Base-by-base conservation (phyloP, 1,284 basidiomycete genomes). In the Taiwanofungus camphoratus region DNA sequence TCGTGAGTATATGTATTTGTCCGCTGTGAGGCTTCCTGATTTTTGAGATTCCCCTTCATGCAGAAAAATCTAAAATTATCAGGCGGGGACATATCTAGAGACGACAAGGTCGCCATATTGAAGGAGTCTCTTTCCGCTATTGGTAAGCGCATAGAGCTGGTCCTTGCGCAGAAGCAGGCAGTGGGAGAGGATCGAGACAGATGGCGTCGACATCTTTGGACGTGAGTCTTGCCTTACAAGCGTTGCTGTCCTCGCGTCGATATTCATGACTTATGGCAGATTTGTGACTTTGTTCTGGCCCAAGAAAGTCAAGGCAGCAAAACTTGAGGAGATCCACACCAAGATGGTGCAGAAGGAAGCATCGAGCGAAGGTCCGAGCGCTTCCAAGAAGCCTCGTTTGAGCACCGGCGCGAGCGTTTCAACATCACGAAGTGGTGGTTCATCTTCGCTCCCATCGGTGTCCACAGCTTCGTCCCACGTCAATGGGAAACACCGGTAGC, bases 261-360 rank as follows among this genome's bases (percentile, higher is more conserved):
- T 15, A 21, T n/a, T 22, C 29, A 37, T 36, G 11, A 41, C 16
- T 37, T 12, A 15, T 41, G 29, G 18, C 52, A 92, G 87, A 33
- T 95, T 95, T 53, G 90, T 93, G 26, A 92, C 92, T 1, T 76
- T 93, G 46, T 98, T 98, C 69, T 98, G 94, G 94, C 94, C 94
- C 3, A 91, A 94, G 69, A 91, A 94, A 67, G 92, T 95, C 52
- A 92, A 89, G 62, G 90, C 91, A 11, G 79, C 78, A 15, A 93
- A 94, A 64, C 70, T 95, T 32, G 88, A 93, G 64, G 90, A 92
- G 58, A 94, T 95, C 33, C 91, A 94, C 56, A 85, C 87, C 13
- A 94, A 94, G 68, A 90, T 95, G 82, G 87, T 91, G 48, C 83
- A 84, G 74, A 88, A 89, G 62, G 85, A 87, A 59, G 52, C 56